Evolutionary conservation across 768 basidiomycete species (phyloP).

Genomic region (Serendipita vermifera): DNA sequence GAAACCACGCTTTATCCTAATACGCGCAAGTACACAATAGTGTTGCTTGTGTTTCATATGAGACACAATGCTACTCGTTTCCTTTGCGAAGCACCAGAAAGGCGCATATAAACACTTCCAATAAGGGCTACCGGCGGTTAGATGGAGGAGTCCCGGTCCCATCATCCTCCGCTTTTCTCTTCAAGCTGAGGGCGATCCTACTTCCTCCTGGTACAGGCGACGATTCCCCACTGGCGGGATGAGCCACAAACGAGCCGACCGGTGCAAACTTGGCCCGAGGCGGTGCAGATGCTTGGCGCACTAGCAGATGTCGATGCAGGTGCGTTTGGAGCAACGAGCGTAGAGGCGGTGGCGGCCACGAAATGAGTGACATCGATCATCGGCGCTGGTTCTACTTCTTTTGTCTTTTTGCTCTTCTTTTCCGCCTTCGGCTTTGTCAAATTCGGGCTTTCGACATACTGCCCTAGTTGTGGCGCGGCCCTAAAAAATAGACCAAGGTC

Average conservation of each 20-base stretch:
- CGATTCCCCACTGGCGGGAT: not conserved
- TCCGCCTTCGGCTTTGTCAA: constrained; percentile 75
- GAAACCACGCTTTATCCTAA: not conserved
- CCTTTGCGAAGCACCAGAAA: not conserved
- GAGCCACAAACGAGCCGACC: constrained; percentile 27
- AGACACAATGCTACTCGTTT: not conserved
- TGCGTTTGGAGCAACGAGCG: constrained; percentile 32
- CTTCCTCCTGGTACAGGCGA: not conserved
- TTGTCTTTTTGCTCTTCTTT: constrained; percentile 68
- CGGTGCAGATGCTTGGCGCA: constrained; percentile 25
- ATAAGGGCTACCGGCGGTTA: constrained; percentile 33
- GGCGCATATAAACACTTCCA: not conserved
- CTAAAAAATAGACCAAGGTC: constrained; percentile 26
- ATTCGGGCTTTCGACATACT: constrained; percentile 69
- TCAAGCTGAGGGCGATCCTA: constrained; percentile 41
- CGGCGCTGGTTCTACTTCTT: constrained; percentile 39
- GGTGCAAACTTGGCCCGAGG: constrained; percentile 51
- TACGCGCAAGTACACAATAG: not conserved
- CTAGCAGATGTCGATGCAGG: constrained; percentile 29
- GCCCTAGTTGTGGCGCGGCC: constrained; percentile 73
- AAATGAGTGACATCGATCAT: constrained; percentile 44
- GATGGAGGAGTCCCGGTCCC: constrained; percentile 50
- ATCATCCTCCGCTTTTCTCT: constrained; percentile 69
- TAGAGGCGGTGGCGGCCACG: constrained; percentile 48
- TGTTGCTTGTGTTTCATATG: not conserved